Evolutionary conservation across 495 filamentous ascomycete genomes (phyloP), one percentile per base, ranked within the genome.

Genomic region (Podospora pseudoanserina): DNA sequence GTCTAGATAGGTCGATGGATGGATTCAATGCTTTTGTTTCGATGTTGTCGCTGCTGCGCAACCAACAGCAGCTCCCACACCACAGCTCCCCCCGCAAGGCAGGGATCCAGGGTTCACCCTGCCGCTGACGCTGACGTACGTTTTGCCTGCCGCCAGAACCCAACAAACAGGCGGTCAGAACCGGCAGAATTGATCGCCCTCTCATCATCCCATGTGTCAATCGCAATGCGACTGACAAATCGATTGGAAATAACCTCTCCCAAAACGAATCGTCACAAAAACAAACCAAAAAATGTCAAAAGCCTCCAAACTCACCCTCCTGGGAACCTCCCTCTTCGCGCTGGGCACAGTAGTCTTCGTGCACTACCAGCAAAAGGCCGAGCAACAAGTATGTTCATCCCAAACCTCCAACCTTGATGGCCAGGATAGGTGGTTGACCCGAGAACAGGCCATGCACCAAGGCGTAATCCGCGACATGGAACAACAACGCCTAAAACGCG

Each of bases 401-500:
- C 54, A 67, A 59, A 62, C 68, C 74, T 56, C 15, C 64, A 49
- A n/a, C 15, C 20, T 30, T 5, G 2, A 18, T 61, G 7, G 59
- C 20, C 7, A 28, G 30, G 4, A 28, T 30, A 18, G 5, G 23
- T 39, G 3, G 3, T 6, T 5, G 5, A 49, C 39, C 32, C 7
- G 39, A 57, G 28, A 63, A 54, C 75, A 97, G 94, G 91, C 92
- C 56, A 99, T 99, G 95, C 95, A 99, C 76, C 86, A 87, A 66
- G 96, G 96, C 18, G 95, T 99, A 7, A 82, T 97, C 72, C 91
- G 94, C 57, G 96, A 98, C 72, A 91, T 97, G 82, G 94, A 98
- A 74, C 94, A 96, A 77, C 93, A 97, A 74, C 87, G 90, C 39
- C 74, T 97, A 62, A 97, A 97, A 81, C 85, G 86, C 71, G 91